A percentile compares a stretch with the other conserved stretches of the same genome.
These are phyloP conservation scores for Friedmanniomyces endolithicus DNA, from an alignment of 495 filamentous ascomycete genomes.

Conservation along the genomic window DNA sequence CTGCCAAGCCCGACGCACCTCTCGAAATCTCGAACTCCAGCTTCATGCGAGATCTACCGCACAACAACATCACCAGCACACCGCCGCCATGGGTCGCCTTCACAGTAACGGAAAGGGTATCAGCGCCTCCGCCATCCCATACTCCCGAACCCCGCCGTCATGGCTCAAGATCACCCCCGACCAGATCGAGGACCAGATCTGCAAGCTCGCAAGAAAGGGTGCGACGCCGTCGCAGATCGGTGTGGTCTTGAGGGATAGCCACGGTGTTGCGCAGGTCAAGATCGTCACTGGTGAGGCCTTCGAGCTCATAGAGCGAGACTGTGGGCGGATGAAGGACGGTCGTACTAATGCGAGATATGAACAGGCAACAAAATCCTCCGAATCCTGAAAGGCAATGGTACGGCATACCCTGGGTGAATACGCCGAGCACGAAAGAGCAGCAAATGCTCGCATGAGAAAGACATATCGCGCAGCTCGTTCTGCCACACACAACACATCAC, in stretches of 20 bases:
- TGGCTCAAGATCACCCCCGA: slow-evolving; percentile 90
- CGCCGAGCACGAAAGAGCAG: slow-evolving; percentile 6
- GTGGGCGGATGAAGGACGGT: not conserved
- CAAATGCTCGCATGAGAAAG: slow-evolving; percentile 10
- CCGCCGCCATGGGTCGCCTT: slow-evolving; percentile 83
- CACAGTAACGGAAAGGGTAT: slow-evolving; percentile 99
- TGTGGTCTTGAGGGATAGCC: slow-evolving; percentile 92
- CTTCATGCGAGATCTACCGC: not conserved
- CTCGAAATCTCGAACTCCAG: not conserved
- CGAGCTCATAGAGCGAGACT: not conserved
- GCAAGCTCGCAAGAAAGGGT: slow-evolving; percentile 96
- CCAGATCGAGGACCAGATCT: slow-evolving; percentile 95
- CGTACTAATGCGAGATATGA: not conserved
- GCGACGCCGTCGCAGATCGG: slow-evolving; percentile 96
- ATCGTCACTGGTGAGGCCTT: slow-evolving; percentile 72
- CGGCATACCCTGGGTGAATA: slow-evolving; percentile 28
- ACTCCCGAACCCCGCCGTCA: slow-evolving; percentile 78
- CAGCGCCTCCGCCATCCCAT: slow-evolving; percentile 83
- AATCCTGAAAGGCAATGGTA: slow-evolving; percentile 93
- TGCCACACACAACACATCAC: slow-evolving; percentile 19
- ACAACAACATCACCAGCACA: slow-evolving; percentile 29
- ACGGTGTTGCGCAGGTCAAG: slow-evolving; percentile 95
- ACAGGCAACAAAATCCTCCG: slow-evolving; percentile 98
- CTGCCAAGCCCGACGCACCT: not conserved
- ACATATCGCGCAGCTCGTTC: slow-evolving; percentile 10